Evolutionary conservation across 2,329 filamentous ascomycete species (phyloP), one percentile per base, ranked within the genome.

Genomic region (Stylonectria norvegica): DNA sequence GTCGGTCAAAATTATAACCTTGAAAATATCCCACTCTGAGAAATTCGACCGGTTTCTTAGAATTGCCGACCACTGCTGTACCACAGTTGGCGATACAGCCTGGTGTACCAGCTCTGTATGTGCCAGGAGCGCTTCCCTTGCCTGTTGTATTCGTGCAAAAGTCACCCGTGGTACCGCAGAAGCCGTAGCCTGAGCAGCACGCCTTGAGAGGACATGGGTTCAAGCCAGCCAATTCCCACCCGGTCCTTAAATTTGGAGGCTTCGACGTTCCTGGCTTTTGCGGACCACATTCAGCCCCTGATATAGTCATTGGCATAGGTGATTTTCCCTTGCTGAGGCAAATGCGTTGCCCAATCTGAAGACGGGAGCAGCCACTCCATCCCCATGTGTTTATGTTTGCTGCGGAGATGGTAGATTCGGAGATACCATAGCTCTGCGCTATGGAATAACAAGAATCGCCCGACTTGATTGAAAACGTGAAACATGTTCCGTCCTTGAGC

Each of bases 121-220:
- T 61, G 5, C 61, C 62, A 1, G 59, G 56, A 0, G 49, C 46
- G 1, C 54, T 56, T 1, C 58, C 61, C 5, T 55, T 57, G 1
- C 40, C 58, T 29, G 51, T 52, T 0, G 56, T 52, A 41, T 55
- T 46, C 3, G 55, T 58, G 18, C 71, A 76, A 47, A 72, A 73
- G 11, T 69, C 69, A 1, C 48, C 46, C 0, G 67, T 69, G 1
- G 61, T 61, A 5, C 71, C 72, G 17, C 72, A 76, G 34, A 69
- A 60, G 1, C 71, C 72, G 58, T 67, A 68, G 14, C 59, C 53
- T 10, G 64, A 60, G 47, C 68, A 71, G 48, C 67, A 70, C 1
- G 59, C 63, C 18, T 69, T 68, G 0, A 72, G 55, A 0, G 67
- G 67, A 43, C 73, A 77, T 0, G 63, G 67, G 43, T 75, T 77